A percentile compares a stretch with the other conserved stretches of the same genome.
Evolutionary conservation across 257 asterid genomes (phyloP).

Genomic region (Solanum bukasovii): DNA sequence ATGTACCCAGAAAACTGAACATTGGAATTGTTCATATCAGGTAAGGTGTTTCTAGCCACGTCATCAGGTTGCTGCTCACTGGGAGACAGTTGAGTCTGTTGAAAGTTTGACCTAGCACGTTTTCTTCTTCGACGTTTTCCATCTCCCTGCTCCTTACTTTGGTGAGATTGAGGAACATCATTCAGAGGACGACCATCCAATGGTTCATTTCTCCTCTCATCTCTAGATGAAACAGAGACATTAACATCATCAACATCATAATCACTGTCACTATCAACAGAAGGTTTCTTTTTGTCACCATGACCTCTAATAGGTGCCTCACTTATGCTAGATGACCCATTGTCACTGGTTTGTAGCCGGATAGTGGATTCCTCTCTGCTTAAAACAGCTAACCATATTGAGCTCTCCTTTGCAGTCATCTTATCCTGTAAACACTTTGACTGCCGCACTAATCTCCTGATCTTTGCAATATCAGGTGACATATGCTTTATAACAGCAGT

Average conservation of each 20-base stretch:
- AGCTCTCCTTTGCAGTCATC: slow-evolving; percentile 85
- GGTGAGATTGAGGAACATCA: slow-evolving; percentile 13
- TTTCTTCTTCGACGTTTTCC: slow-evolving; percentile 23
- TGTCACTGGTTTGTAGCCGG: slow-evolving; percentile 50
- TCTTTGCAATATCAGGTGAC: slow-evolving; percentile 69
- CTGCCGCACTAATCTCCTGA: slow-evolving; percentile 46
- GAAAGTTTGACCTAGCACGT: slow-evolving; percentile 17
- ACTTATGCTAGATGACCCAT: slow-evolving; percentile 57
- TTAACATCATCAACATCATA: slow-evolving; percentile 58
- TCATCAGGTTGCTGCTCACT: slow-evolving; percentile 16
- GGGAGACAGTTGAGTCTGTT: slow-evolving; percentile 15
- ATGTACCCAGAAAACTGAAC: slow-evolving; percentile 9
- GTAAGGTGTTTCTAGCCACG: slow-evolving; percentile 18
- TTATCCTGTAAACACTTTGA: slow-evolving; percentile 83
- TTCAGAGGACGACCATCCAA: slow-evolving; percentile 6
- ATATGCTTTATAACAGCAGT: slow-evolving; percentile 70
- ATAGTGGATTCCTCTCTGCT: slow-evolving; percentile 51
- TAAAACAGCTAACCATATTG: slow-evolving; percentile 63
- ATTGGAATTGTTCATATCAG: slow-evolving; percentile 23
- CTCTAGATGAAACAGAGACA: slow-evolving; percentile 61
- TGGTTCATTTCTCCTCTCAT: slow-evolving; percentile 27
- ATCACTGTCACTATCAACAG: slow-evolving; percentile 53
- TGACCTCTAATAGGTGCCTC: slow-evolving; percentile 42
- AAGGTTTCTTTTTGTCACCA: slow-evolving; percentile 36
- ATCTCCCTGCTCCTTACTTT: slow-evolving; percentile 18